These are phyloP conservation scores for Solanum ahanhuiri DNA, from an alignment of 257 asterid genomes.

Conservation along the genomic window DNA sequence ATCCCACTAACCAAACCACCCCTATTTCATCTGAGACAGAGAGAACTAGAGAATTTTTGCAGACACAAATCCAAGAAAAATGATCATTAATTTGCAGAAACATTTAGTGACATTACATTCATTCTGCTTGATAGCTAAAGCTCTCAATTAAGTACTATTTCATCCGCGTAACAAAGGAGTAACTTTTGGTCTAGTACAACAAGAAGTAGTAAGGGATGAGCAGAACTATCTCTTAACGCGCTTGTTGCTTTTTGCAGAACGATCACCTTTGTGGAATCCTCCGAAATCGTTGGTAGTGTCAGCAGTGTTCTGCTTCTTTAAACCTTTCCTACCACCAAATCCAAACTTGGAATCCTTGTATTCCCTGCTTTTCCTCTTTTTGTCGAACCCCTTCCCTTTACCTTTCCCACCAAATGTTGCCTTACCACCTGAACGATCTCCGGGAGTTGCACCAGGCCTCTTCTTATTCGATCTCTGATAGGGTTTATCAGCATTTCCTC, in stretches of 20 bases:
- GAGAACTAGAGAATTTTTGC: too few relatives aligned
- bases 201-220: background rate
- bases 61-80: too few relatives aligned
- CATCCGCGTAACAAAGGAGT: background rate
- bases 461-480: constrained; percentile 54
- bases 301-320: constrained; percentile 79
- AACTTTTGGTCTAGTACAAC: background rate
- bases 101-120: too few relatives aligned
- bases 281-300: constrained; percentile 64
- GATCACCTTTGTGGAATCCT: constrained; percentile 26
- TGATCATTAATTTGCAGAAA: too few relatives aligned
- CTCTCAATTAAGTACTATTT: background rate
- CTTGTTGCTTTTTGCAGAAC: constrained; percentile 27
- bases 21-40: too few relatives aligned
- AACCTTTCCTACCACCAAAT: constrained; percentile 85
- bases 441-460: constrained; percentile 68
- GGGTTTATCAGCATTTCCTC: constrained; percentile 22
- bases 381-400: constrained; percentile 37
- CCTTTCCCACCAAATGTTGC: constrained; percentile 28
- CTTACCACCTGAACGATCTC: constrained; percentile 89
- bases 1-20: too few relatives aligned
- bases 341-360: constrained; percentile 61
- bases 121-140: too few relatives aligned
- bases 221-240: background rate
- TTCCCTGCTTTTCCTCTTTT: constrained; percentile 43